Evolutionary conservation across 2,329 filamentous ascomycete species (phyloP).

Genomic region (Phialophora chinensis): DNA sequence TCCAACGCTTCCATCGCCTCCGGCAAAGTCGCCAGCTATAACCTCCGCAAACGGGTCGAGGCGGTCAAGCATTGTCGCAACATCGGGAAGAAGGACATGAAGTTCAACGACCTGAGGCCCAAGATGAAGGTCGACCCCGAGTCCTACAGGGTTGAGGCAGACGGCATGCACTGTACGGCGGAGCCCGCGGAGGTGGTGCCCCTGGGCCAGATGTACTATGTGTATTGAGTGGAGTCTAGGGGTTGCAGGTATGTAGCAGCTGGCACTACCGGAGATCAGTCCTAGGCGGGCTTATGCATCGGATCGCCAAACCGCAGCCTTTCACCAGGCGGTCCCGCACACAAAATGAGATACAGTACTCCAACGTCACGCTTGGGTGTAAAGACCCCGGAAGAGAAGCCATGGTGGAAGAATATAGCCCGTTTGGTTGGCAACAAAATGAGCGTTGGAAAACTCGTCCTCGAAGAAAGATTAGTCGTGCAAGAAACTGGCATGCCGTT

Average conservation of each 20-base stretch:
- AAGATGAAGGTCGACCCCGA: slow-evolving; percentile 92
- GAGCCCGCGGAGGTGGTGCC: slow-evolving; percentile 75
- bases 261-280: background rate
- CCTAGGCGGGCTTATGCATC: background rate
- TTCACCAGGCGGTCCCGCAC: background rate
- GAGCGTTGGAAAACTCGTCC: background rate
- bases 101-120: slow-evolving; percentile 81
- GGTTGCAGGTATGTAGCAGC: background rate
- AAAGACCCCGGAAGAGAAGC: background rate
- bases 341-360: background rate
- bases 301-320: background rate
- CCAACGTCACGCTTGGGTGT: background rate
- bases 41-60: slow-evolving; percentile 78
- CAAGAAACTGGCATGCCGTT: background rate
- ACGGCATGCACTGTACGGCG: slow-evolving; percentile 74
- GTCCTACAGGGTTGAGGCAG: slow-evolving; percentile 83
- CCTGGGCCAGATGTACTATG: slow-evolving; percentile 76
- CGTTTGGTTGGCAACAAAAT: background rate
- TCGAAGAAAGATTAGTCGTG: background rate
- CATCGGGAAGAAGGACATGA: slow-evolving; percentile 86
- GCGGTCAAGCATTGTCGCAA: slow-evolving; percentile 76
- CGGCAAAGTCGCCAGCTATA: slow-evolving; percentile 73
- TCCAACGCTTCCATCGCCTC: slow-evolving; percentile 71
- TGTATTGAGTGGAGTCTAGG: slow-evolving; percentile 61
- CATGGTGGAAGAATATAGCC: background rate